Percentiles rank a stretch among this genome's conserved stretches.
phyloP scores from a whole-genome alignment of 352 stramenopile genomes.

The Phytopythium aichiense region DNA sequence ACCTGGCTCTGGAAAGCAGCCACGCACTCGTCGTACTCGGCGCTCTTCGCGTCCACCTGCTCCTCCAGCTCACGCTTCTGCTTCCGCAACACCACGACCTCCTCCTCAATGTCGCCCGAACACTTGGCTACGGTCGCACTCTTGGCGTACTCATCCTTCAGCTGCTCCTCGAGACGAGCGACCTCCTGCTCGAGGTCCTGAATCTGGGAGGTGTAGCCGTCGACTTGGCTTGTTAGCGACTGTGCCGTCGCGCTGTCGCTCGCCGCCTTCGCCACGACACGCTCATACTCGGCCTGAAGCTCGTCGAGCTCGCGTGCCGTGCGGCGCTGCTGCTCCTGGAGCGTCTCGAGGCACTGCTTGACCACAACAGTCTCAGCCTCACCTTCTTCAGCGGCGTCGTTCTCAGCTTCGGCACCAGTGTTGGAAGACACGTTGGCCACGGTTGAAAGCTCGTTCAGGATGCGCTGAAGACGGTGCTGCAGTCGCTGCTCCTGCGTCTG shows the following conservation, averaged over 20 bases:
- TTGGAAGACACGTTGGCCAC: constrained; percentile 18
- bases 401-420: not conserved
- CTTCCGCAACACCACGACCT: constrained; percentile 35
- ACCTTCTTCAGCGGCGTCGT: constrained; percentile 18
- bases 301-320: constrained; percentile 35
- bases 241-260: constrained; percentile 27
- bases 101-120: constrained; percentile 41
- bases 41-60: constrained; percentile 28
- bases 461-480: constrained; percentile 35
- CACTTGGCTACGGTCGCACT: constrained; percentile 31
- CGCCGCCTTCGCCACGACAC: constrained; percentile 29
- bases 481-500: constrained; percentile 42
- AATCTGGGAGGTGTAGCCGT: constrained; percentile 38
- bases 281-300: constrained; percentile 43
- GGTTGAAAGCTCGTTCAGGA: constrained; percentile 39
- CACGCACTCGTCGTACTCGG: constrained; percentile 35
- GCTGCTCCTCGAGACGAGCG: constrained; percentile 29
- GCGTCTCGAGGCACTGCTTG: constrained; percentile 25
- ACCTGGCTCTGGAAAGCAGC: constrained; percentile 33
- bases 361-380: constrained; percentile 26
- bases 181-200: constrained; percentile 40
- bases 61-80: constrained; percentile 37
- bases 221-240: constrained; percentile 33
- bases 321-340: constrained; percentile 31
- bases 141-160: constrained; percentile 49